Evolutionary conservation across 129 eudicot genomes (phyloP).

Genomic region (Ambrosia trifida): DNA sequence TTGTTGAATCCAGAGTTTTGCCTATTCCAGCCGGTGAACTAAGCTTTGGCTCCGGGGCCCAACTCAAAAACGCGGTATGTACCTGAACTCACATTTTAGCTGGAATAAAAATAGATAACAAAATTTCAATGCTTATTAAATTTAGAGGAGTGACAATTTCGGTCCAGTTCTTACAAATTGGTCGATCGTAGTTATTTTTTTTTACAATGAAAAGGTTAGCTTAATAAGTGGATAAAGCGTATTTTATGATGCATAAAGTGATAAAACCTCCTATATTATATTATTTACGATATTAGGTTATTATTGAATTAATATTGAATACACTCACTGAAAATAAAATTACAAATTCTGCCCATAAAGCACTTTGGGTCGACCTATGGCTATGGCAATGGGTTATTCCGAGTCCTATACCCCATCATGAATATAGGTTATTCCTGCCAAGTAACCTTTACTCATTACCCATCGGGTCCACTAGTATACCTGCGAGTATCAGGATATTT

Average conservation of each 20-base stretch:
- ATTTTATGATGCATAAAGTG: not conserved
- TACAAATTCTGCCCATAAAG: not conserved
- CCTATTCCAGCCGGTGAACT: conserved; percentile 96
- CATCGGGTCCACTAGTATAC: too few relatives aligned
- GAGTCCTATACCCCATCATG: too few relatives aligned
- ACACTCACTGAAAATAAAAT: not conserved
- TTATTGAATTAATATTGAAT: not conserved
- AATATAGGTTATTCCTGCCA: too few relatives aligned
- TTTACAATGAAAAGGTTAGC: not conserved
- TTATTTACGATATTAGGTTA: not conserved
- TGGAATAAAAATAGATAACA: not conserved
- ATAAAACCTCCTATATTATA: not conserved
- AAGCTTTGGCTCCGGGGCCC: conserved; percentile 97
- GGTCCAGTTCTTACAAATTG: not conserved
- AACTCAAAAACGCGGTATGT: conserved; percentile 88
- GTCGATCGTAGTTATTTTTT: not conserved
- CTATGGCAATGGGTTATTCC: too few relatives aligned
- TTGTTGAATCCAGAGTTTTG: conserved; percentile 82
- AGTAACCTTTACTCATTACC: too few relatives aligned
- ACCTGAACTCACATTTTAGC: conserved; percentile 1
- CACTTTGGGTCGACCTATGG: not conserved
- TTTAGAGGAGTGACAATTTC: not conserved
- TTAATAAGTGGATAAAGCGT: not conserved
- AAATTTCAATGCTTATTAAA: not conserved
- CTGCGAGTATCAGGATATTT: too few relatives aligned